Percentiles rank a stretch among this genome's conserved stretches.
Conservation (phyloP, 2,329 filamentous ascomycete species). For the Byssothecium circinans region DNA sequence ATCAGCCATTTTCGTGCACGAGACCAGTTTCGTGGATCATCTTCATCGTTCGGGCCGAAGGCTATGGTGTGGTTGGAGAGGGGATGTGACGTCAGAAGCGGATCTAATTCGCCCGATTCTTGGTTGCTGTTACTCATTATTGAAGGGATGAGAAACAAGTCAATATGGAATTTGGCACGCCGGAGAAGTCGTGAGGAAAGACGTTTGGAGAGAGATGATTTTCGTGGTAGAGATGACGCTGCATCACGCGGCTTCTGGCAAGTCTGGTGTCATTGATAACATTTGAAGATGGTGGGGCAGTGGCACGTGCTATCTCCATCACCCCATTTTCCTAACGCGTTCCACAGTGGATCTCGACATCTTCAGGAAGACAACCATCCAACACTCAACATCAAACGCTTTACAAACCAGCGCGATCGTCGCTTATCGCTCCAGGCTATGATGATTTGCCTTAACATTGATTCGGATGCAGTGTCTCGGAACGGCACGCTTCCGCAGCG, state of each 20-base stretch:
- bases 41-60: slow-evolving; percentile 22
- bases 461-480: neutral
- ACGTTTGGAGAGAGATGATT: neutral
- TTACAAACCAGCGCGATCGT: neutral
- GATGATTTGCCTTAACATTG: neutral
- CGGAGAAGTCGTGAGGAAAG: neutral
- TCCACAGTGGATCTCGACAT: too few relatives aligned
- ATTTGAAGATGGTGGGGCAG: too few relatives aligned
- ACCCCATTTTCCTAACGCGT: too few relatives aligned
- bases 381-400: neutral
- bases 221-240: neutral
- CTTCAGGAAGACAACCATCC: too few relatives aligned
- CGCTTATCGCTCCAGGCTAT: neutral
- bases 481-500: neutral
- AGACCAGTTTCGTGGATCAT: slow-evolving; percentile 42
- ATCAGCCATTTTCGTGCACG: slow-evolving; percentile 39
- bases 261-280: neutral
- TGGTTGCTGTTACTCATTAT: neutral
- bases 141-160: neutral
- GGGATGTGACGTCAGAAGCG: slow-evolving; percentile 5
- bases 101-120: slow-evolving; percentile 3
- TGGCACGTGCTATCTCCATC: too few relatives aligned
- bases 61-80: slow-evolving; percentile 22
- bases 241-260: neutral
- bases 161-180: neutral